These are phyloP conservation scores for Aurinia saxatilis DNA, from an alignment of 345 rosid genomes.

Conservation along the genomic window DNA sequence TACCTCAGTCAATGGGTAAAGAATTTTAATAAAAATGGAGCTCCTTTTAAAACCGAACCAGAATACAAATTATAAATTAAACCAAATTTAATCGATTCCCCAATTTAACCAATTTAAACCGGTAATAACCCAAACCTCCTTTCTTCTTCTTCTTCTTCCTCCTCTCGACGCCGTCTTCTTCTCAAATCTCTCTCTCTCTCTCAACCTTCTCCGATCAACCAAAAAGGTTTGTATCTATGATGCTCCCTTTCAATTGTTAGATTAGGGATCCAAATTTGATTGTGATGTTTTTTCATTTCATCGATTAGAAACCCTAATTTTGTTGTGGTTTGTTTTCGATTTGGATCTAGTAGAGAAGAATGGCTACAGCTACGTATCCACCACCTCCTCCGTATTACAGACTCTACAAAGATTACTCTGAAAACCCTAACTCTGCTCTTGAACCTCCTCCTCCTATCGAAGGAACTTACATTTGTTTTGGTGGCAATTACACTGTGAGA, in stretches of 20 bases:
- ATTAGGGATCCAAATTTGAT: too few species aligned
- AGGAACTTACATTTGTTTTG: conserved; percentile 73
- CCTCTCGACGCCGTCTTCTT: neutral
- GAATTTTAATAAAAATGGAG: too few species aligned
- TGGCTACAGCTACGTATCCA: conserved; percentile 90
- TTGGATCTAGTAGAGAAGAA: conserved; percentile 25
- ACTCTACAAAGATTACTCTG: conserved; percentile 72
- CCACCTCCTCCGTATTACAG: conserved; percentile 91
- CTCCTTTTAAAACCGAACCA: neutral
- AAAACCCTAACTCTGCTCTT: conserved; percentile 64
- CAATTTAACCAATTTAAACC: neutral
- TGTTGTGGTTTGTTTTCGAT: neutral
- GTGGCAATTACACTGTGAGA: conserved; percentile 66
- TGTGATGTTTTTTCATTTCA: neutral
- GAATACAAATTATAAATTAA: too few species aligned
- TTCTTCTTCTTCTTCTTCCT: neutral
- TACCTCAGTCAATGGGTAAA: too few species aligned
- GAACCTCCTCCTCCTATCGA: conserved; percentile 73
- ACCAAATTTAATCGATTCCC: neutral
- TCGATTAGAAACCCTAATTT: conserved; percentile 4
- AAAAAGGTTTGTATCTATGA: neutral
- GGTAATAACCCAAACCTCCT: neutral
- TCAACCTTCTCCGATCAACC: conserved; percentile 1
- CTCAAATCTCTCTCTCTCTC: neutral
- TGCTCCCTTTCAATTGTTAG: neutral